Conservation (phyloP, 352 stramenopile species). For the Aphanomyces stellatus region DNA sequence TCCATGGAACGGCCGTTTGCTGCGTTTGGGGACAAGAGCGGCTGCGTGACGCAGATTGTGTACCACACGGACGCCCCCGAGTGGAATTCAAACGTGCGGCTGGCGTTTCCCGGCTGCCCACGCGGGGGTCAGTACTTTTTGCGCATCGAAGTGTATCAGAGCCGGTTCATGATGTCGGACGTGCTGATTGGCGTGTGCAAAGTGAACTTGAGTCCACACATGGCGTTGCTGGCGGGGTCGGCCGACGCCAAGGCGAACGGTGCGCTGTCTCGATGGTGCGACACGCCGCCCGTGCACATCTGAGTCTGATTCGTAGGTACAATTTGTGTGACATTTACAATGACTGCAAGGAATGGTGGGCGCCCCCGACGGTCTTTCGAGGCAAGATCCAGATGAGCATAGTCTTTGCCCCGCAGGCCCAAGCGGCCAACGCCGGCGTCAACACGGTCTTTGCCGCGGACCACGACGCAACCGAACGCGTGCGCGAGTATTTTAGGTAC, state of each 20-base stretch:
- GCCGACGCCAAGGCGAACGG: constrained; percentile 75
- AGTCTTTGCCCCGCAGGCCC: constrained; percentile 54
- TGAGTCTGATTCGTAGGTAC: constrained; percentile 24
- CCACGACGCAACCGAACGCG: constrained; percentile 5
- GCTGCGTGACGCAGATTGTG: constrained; percentile 61
- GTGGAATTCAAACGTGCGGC: constrained; percentile 63
- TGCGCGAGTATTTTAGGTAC: constrained; percentile 21
- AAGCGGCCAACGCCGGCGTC: not conserved
- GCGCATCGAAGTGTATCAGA: constrained; percentile 77
- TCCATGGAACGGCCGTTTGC: constrained; percentile 65
- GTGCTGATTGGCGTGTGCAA: constrained; percentile 73
- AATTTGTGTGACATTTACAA: constrained; percentile 85
- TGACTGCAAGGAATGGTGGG: constrained; percentile 78
- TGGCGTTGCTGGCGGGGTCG: constrained; percentile 67
- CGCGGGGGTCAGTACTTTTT: constrained; percentile 69
- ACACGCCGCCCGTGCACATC: no score
- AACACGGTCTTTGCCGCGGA: not conserved
- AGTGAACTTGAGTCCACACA: constrained; percentile 78
- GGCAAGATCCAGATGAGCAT: constrained; percentile 68
- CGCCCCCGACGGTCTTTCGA: constrained; percentile 69
- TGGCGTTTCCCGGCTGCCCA: constrained; percentile 66
- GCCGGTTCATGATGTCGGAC: constrained; percentile 72
- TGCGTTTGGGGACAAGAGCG: constrained; percentile 56
- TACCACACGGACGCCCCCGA: constrained; percentile 29
- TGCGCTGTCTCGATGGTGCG: constrained; percentile 52